A percentile compares a stretch with the other conserved stretches of the same genome.
These are phyloP conservation scores for Intubia oerlemansii DNA, from an alignment of 2,329 filamentous ascomycete genomes.

Conservation along the genomic window DNA sequence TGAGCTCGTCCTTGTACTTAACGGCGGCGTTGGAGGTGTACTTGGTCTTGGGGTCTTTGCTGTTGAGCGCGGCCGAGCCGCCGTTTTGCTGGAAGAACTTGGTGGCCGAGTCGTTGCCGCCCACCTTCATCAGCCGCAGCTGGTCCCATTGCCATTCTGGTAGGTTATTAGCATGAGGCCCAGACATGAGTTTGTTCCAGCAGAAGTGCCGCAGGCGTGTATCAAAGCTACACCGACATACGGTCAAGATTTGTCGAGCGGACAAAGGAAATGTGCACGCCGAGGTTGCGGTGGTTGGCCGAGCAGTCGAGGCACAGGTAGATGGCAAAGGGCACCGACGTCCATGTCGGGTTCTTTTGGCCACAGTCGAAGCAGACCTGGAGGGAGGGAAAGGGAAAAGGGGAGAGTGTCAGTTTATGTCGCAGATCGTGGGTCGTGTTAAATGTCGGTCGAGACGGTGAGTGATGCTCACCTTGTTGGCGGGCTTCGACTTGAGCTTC, in stretches of 20 bases:
- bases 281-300: slow-evolving; percentile 88
- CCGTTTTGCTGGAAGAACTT: slow-evolving; percentile 97
- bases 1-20: slow-evolving; percentile 96
- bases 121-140: slow-evolving; percentile 91
- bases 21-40: slow-evolving; percentile 83
- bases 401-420: not conserved
- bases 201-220: too few relatives aligned
- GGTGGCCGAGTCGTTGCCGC: slow-evolving; percentile 91
- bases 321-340: slow-evolving; percentile 84
- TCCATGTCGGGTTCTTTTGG: slow-evolving; percentile 96
- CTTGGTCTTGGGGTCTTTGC: slow-evolving; percentile 93
- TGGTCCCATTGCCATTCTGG: slow-evolving; percentile 98
- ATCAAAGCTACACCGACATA: slow-evolving; percentile 20
- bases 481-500: slow-evolving; percentile 83
- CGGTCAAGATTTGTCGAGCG: slow-evolving; percentile 95
- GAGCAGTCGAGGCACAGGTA: slow-evolving; percentile 98
- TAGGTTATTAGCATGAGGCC: too few relatives aligned
- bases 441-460: not conserved
- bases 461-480: slow-evolving; percentile 54
- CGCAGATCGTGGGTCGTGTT: not conserved
- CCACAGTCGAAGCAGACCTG: slow-evolving; percentile 97
- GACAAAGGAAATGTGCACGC: slow-evolving; percentile 97
- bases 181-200: not conserved
- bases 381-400: too few relatives aligned
- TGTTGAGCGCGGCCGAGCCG: slow-evolving; percentile 78